phyloP scores from a whole-genome alignment of 805 yeast species.

The Sugiyamaella boreocaroliniensis region DNA sequence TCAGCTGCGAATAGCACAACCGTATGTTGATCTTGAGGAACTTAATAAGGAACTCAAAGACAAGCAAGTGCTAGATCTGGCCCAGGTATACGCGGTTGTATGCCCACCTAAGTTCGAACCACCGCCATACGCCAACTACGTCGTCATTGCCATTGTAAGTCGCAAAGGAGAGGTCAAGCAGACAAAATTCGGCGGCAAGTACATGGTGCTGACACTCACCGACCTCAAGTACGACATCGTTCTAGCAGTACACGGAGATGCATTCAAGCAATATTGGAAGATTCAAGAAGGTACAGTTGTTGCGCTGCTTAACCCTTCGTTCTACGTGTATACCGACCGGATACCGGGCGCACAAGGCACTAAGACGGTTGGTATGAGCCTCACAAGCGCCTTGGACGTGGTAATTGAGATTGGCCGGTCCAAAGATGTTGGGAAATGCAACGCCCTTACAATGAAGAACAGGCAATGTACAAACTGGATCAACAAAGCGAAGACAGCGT shows the following conservation, averaged over 20 bases:
- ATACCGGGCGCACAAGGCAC: slow-evolving; percentile 31
- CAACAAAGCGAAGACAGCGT: slow-evolving; percentile 44
- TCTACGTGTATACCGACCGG: slow-evolving; percentile 31
- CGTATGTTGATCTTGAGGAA: slow-evolving; percentile 39
- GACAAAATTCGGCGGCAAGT: slow-evolving; percentile 40
- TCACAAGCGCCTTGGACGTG: slow-evolving; percentile 45
- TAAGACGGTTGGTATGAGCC: slow-evolving; percentile 47
- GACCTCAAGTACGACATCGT: slow-evolving; percentile 58
- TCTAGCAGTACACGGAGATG: slow-evolving; percentile 57
- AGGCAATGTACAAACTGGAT: slow-evolving; percentile 54
- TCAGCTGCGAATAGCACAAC: slow-evolving; percentile 36
- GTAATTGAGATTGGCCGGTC: slow-evolving; percentile 71
- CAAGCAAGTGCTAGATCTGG: slow-evolving; percentile 50
- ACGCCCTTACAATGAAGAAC: slow-evolving; percentile 43
- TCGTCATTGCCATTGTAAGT: slow-evolving; percentile 64
- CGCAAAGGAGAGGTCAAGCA: slow-evolving; percentile 48
- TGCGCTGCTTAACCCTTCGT: slow-evolving; percentile 66
- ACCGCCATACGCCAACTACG: slow-evolving; percentile 72
- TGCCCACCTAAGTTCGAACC: slow-evolving; percentile 60
- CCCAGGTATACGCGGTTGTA: slow-evolving; percentile 57
- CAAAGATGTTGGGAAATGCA: slow-evolving; percentile 62
- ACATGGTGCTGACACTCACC: slow-evolving; percentile 55
- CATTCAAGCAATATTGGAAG: slow-evolving; percentile 68
- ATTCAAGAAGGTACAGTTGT: slow-evolving; percentile 67
- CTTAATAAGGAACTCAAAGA: slow-evolving; percentile 39